Conservation (phyloP, 306 rosid genomes). For the Malus sylvestris region DNA sequence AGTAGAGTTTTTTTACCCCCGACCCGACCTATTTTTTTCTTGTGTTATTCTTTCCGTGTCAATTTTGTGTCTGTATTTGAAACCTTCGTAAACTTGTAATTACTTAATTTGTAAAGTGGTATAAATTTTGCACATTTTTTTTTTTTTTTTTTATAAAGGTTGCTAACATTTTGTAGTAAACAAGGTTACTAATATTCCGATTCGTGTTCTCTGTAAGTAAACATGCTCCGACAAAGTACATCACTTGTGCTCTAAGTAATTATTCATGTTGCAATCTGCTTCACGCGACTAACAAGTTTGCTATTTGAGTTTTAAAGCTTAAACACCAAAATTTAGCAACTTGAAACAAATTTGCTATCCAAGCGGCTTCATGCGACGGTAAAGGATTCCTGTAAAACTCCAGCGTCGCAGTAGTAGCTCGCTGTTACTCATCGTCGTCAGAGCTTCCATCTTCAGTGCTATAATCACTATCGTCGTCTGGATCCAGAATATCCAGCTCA, state of each 20-base stretch:
- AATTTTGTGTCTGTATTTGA: constrained; percentile 13
- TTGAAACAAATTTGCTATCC: neutral
- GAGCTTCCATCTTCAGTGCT: constrained; percentile 81
- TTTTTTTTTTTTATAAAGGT: neutral
- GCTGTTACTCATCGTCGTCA: constrained; percentile 62
- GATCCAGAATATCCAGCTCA: constrained; percentile 76
- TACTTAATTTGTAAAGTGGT: neutral
- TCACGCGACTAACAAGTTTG: neutral
- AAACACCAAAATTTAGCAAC: neutral
- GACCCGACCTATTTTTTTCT: constrained; percentile 7
- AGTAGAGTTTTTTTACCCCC: neutral
- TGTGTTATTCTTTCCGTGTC: neutral
- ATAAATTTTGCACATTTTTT: constrained; percentile 7
- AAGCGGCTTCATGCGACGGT: neutral
- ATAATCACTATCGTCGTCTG: constrained; percentile 81
- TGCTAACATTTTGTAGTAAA: neutral
- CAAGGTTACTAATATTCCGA: too few relatives aligned
- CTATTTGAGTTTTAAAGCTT: neutral
- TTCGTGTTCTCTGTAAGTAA: too few relatives aligned
- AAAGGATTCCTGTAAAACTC: neutral
- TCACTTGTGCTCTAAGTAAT: too few relatives aligned
- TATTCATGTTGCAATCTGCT: neutral
- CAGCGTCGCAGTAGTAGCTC: neutral
- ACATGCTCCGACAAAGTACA: too few relatives aligned
- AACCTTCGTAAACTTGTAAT: constrained; percentile 1